These are phyloP conservation scores for Testicularia cyperi DNA, from an alignment of 1,284 basidiomycete genomes.

Conservation along the genomic window DNA sequence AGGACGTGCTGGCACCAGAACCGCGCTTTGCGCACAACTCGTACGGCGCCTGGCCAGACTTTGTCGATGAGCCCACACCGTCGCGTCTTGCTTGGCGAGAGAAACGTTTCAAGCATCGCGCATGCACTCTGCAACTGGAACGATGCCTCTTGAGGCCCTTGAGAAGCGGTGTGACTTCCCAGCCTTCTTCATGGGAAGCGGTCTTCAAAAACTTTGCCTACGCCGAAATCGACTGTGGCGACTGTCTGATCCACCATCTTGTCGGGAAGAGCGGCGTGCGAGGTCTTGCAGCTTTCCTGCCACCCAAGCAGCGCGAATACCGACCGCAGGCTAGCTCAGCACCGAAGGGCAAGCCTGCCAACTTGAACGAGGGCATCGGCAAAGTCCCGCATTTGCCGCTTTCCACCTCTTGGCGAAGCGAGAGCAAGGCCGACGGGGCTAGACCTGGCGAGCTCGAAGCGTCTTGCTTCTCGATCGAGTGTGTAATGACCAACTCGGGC, in stretches of 20 bases:
- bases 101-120: conserved; percentile 11
- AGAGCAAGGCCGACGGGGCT: no score
- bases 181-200: conserved; percentile 13
- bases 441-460: conserved; percentile 2
- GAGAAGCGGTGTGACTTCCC: no score
- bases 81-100: conserved; percentile 10
- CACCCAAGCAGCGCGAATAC: conserved; percentile 5
- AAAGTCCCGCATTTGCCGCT: conserved; percentile 26
- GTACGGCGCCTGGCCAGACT: conserved; percentile 20
- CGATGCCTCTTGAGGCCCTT: conserved; percentile 9
- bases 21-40: neutral
- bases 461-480: conserved; percentile 15
- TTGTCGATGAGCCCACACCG: conserved; percentile 10
- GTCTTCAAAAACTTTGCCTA: conserved; percentile 36
- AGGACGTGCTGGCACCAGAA: conserved; percentile 3
- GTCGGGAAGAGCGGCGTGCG: conserved; percentile 17
- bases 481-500: conserved; percentile 19
- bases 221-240: conserved; percentile 24
- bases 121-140: conserved; percentile 24
- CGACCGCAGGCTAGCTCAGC: no score
- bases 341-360: neutral
- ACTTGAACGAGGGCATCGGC: neutral
- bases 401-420: conserved; percentile 7
- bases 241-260: conserved; percentile 39
- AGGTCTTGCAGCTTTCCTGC: conserved; percentile 32